Conservation (phyloP, 2,329 filamentous ascomycete species). For the Aspergillus hortae region DNA sequence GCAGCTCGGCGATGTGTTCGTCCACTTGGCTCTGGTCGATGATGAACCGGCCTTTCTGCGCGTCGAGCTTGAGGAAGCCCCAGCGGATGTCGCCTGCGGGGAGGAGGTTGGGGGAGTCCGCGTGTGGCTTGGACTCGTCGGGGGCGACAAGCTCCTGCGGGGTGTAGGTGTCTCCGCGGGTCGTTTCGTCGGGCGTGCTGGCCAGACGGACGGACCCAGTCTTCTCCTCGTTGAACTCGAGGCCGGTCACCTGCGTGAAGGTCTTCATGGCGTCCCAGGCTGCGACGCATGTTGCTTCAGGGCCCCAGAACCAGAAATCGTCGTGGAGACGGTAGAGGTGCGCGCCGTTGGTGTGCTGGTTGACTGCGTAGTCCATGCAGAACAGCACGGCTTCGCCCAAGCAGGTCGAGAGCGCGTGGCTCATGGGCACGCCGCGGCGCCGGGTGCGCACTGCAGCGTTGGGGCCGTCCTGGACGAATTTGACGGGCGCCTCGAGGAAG, state of each 20-base stretch:
- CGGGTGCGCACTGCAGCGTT: slow-evolving; percentile 44
- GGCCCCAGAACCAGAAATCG: slow-evolving; percentile 65
- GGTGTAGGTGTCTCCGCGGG: slow-evolving; percentile 4
- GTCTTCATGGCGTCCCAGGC: slow-evolving; percentile 58
- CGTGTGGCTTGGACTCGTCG: not conserved
- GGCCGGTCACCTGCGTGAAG: slow-evolving; percentile 55
- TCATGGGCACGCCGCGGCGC: slow-evolving; percentile 57
- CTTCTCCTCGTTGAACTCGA: slow-evolving; percentile 57
- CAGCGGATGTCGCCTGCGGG: slow-evolving; percentile 55
- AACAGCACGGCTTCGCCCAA: slow-evolving; percentile 62
- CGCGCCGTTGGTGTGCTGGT: slow-evolving; percentile 52
- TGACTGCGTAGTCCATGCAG: slow-evolving; percentile 63
- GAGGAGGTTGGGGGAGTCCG: slow-evolving; percentile 36
- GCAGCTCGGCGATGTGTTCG: slow-evolving; percentile 57
- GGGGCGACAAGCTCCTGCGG: slow-evolving; percentile 4
- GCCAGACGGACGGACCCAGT: slow-evolving; percentile 50
- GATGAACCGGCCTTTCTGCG: slow-evolving; percentile 51
- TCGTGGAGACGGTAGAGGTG: slow-evolving; percentile 62
- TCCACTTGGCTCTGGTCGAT: slow-evolving; percentile 60
- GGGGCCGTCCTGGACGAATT: slow-evolving; percentile 54
- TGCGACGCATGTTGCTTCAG: slow-evolving; percentile 50
- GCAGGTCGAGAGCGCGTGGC: slow-evolving; percentile 56
- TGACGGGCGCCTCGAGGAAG: slow-evolving; percentile 58
- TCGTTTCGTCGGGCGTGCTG: slow-evolving; percentile 9
- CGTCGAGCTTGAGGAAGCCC: slow-evolving; percentile 58